Conservation (phyloP, 768 basidiomycete genomes). For the Boletus rubropictus region DNA sequence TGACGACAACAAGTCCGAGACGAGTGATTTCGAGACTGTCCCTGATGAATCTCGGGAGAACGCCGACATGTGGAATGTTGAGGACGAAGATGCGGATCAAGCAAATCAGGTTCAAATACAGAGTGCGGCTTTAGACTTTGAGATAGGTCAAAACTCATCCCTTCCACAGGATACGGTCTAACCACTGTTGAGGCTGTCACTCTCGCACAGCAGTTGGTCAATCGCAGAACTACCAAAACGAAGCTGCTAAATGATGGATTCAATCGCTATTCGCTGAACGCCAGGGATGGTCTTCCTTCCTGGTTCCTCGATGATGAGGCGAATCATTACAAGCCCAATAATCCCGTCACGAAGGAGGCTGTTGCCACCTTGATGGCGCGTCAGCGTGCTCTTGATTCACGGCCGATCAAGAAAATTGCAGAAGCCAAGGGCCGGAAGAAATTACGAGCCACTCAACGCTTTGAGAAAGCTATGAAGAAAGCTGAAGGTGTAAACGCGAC, state of each 20-base stretch:
- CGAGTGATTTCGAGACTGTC: conserved; percentile 67
- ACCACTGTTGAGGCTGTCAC: conserved; percentile 87
- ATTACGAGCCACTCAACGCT: conserved; percentile 72
- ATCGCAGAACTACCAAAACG: conserved; percentile 83
- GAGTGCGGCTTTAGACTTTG: conserved; percentile 42
- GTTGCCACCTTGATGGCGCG: conserved; percentile 78
- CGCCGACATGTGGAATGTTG: conserved; percentile 73
- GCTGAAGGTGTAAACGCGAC: conserved; percentile 90
- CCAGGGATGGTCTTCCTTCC: conserved; percentile 84
- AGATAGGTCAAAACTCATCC: conserved; percentile 2
- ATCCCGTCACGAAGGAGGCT: conserved; percentile 97
- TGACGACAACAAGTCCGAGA: conserved; percentile 17
- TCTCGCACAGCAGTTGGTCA: conserved; percentile 85
- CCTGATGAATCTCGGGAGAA: conserved; percentile 55
- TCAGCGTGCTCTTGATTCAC: conserved; percentile 89
- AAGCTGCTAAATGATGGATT: conserved; percentile 93
- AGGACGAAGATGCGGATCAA: conserved; percentile 70
- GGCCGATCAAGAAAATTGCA: conserved; percentile 98
- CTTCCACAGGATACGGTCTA: conserved; percentile 63
- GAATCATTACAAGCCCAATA: conserved; percentile 87
- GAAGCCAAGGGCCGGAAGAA: conserved; percentile 99
- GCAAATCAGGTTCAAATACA: conserved; percentile 57
- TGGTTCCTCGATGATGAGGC: conserved; percentile 99
- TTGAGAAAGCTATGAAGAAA: conserved; percentile 93
- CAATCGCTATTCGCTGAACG: conserved; percentile 85